phyloP scores from a whole-genome alignment of 768 basidiomycete species.

The Phaeotremella fagi region DNA sequence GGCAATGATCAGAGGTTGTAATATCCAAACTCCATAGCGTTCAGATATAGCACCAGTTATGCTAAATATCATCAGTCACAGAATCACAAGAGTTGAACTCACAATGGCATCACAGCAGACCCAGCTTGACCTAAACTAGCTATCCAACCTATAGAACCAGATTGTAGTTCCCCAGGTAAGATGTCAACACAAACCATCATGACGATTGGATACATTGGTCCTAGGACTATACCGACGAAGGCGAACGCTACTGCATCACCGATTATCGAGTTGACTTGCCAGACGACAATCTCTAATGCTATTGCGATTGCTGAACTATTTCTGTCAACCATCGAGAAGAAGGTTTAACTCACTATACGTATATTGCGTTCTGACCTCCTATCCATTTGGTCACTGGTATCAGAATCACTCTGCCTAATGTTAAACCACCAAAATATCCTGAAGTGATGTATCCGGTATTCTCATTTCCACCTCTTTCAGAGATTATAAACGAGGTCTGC shows the following conservation, averaged over 20 bases:
- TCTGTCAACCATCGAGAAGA: conserved; percentile 1
- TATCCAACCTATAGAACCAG: conserved; percentile 53
- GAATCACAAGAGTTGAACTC: conserved; percentile 16
- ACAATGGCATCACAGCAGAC: conserved; percentile 49
- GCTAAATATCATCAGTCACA: conserved; percentile 6
- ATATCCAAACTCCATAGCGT: conserved; percentile 34
- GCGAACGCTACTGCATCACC: conserved; percentile 63
- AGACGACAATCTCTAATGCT: conserved; percentile 62
- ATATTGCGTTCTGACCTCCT: conserved; percentile 47
- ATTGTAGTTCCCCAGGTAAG: conserved; percentile 66
- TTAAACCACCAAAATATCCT: conserved; percentile 51
- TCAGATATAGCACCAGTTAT: conserved; percentile 35
- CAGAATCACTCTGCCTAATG: conserved; percentile 56
- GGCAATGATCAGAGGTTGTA: conserved; percentile 36
- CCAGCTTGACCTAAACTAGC: conserved; percentile 48
- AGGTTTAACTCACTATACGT: conserved; percentile 47
- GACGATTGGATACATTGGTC: conserved; percentile 66
- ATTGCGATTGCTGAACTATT: conserved; percentile 18
- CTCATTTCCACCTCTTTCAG: conserved; percentile 31
- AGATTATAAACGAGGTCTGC: conserved; percentile 36
- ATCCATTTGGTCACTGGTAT: conserved; percentile 54
- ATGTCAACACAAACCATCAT: conserved; percentile 57
- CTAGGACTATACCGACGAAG: conserved; percentile 64
- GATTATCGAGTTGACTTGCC: conserved; percentile 63
- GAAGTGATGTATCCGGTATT: conserved; percentile 45